These are phyloP conservation scores for Cronartium ribicola DNA, from an alignment of 1,284 basidiomycete species.

Conservation along the genomic window DNA sequence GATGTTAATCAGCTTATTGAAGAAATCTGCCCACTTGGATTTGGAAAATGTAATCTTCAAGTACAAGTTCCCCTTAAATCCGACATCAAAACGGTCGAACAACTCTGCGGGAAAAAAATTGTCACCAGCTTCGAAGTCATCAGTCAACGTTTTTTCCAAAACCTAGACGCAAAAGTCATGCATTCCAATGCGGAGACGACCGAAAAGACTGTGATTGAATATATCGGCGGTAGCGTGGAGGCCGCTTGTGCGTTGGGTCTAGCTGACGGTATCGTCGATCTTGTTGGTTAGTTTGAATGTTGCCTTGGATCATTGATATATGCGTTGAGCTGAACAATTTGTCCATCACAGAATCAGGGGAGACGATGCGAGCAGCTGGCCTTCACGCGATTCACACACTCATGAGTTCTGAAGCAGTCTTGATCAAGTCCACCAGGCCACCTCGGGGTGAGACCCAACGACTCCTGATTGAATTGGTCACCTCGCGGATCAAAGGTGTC, in stretches of 20 bases:
- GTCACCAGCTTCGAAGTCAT: conserved; percentile 92
- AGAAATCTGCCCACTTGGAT: conserved; percentile 78
- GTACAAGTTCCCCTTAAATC: conserved; percentile 86
- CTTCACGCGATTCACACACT: conserved; percentile 87
- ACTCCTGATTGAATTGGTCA: conserved; percentile 71
- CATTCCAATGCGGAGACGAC: conserved; percentile 33
- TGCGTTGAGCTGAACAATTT: background rate
- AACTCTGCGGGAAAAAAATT: conserved; percentile 82
- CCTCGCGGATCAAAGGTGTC: conserved; percentile 84
- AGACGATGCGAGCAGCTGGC: conserved; percentile 98
- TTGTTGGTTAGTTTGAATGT: conserved; percentile 59
- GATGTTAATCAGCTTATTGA: conserved; percentile 70
- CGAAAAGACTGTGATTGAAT: conserved; percentile 73
- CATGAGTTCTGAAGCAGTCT: conserved; percentile 81
- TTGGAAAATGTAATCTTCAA: conserved; percentile 90
- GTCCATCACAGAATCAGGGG: conserved; percentile 74
- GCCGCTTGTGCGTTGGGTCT: conserved; percentile 94
- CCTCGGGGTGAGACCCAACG: conserved; percentile 56
- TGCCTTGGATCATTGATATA: background rate
- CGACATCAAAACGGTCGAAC: conserved; percentile 66
- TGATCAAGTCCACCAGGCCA: conserved; percentile 72
- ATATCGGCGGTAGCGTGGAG: conserved; percentile 95
- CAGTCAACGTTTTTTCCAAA: conserved; percentile 70
- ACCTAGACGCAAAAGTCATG: conserved; percentile 62
- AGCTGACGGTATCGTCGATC: conserved; percentile 76